Base-by-base conservation (phyloP, 2,329 filamentous ascomycete genomes). In the Mariannaea sp. region DNA sequence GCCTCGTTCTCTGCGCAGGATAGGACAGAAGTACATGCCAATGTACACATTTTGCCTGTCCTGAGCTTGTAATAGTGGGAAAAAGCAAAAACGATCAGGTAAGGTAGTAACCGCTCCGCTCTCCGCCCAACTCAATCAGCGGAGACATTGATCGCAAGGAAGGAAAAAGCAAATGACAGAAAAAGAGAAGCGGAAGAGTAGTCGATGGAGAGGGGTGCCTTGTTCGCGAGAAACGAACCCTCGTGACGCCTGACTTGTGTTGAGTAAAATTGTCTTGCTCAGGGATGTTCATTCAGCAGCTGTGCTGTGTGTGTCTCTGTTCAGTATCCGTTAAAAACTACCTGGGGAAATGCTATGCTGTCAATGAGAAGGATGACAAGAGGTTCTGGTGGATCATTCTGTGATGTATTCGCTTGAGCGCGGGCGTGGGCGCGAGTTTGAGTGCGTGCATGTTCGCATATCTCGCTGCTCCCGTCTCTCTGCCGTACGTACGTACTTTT, bases 381-480 rank as follows among this genome's bases (percentile, higher is more conserved):
- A 24, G n/a, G n/a, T n/a, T n/a, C n/a, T 8, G 5, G 22, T 24
- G 22, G 22, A 24, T 24, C 22, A 22, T 8, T 36, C 32, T 49
- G n/a, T 24, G 22, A 24, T 24, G 5, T 24, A 5, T 24, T 39
- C 41, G 27, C 19, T 22, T 32, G 24, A 29, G 42, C n/a, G n/a
- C 19, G 27, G 35, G 42, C 42, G 42, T 29, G 27, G 42, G 27
- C 42, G 49, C 24, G 35, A 52, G 42, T 30, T 53, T 52, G 49
- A 53, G 43, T 53, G 43, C 43, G 20, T 52, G 49, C 49, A 46
- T 52, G 35, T 24, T 44, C 41, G 26, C 48, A 51, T 44, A 24
- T 19, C 20, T 24, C 22, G 24, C 16, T n/a, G 26, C 3, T 13
- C 26, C 33, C 30, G 20, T 20, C 14, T 51, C 10, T 32, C 26